Percentiles rank a stretch among this genome's conserved stretches.
Conservation (phyloP, 169 alveolate genomes). For the Eimeria falciformis region DNA sequence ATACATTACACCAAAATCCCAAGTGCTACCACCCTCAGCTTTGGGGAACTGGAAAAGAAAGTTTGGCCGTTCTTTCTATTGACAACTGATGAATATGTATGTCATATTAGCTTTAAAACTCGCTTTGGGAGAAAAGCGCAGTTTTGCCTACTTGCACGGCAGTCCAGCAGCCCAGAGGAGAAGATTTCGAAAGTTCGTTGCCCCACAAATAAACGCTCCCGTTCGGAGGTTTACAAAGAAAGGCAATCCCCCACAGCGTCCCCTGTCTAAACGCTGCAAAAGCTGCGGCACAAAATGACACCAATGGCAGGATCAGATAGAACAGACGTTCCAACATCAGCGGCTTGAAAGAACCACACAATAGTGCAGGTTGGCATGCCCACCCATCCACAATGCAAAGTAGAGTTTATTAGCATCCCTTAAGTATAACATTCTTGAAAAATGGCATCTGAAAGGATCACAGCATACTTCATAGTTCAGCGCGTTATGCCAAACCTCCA, state of each 20-base stretch:
- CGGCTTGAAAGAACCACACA: no score
- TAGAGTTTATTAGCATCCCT: no score
- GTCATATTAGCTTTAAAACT: background rate
- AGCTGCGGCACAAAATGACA: conserved; percentile 74
- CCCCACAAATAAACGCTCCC: conserved; percentile 86
- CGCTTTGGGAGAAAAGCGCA: background rate
- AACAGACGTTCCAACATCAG: no score
- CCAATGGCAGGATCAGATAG: no score
- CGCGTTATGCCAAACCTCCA: conserved; percentile 78
- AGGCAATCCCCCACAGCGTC: conserved; percentile 90
- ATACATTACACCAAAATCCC: background rate
- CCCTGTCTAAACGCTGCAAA: conserved; percentile 82
- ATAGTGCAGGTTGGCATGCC: no score
- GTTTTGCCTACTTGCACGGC: conserved; percentile 78
- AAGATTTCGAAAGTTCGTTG: conserved; percentile 86
- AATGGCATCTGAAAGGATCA: no score
- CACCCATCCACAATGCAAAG: no score
- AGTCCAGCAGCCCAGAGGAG: conserved; percentile 83
- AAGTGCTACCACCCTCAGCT: background rate
- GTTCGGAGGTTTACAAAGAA: conserved; percentile 85
- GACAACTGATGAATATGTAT: background rate
- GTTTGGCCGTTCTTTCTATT: background rate
- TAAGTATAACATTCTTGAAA: no score
- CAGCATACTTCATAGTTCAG: conserved; percentile 32
- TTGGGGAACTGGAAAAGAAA: no score